Evolutionary conservation across 257 asterid species (phyloP).

Genomic region (Fraxinus anomala): DNA sequence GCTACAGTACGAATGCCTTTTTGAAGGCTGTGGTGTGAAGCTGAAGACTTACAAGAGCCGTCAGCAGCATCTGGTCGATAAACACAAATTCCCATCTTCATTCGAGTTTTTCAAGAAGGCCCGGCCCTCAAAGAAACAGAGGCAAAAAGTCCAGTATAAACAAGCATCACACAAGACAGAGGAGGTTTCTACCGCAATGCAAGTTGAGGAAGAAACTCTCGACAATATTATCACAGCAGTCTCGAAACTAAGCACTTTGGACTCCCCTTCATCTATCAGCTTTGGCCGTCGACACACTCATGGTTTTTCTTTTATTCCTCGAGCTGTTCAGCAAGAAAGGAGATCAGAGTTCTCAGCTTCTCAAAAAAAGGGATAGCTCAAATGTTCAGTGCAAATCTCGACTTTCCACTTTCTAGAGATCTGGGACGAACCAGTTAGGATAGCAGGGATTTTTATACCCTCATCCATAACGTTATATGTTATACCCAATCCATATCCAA

Average conservation of each 20-base stretch:
- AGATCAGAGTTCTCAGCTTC: constrained; percentile 34
- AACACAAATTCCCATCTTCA: constrained; percentile 80
- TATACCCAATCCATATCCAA: neutral
- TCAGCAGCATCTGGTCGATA: constrained; percentile 85
- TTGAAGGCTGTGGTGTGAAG: constrained; percentile 84
- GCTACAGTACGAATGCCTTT: constrained; percentile 85
- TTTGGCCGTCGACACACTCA: constrained; percentile 76
- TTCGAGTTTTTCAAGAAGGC: constrained; percentile 83
- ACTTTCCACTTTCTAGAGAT: neutral
- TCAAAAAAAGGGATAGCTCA: constrained; percentile 23
- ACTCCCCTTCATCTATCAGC: constrained; percentile 76
- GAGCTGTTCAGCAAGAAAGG: constrained; percentile 57
- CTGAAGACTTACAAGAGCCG: constrained; percentile 88
- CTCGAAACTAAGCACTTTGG: constrained; percentile 76
- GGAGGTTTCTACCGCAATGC: constrained; percentile 58
- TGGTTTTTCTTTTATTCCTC: constrained; percentile 73
- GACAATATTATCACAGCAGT: constrained; percentile 77
- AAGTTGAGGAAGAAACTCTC: constrained; percentile 69
- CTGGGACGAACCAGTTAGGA: neutral
- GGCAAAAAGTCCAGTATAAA: constrained; percentile 56
- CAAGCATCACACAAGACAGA: constrained; percentile 37
- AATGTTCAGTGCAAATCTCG: neutral
- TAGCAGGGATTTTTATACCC: neutral
- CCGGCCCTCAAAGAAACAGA: constrained; percentile 75
- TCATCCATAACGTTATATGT: neutral